Percentiles rank a stretch among this genome's conserved stretches.
Evolutionary conservation across 1,139 yeast genomes (phyloP).

Genomic region (Candida freyschussii): DNA sequence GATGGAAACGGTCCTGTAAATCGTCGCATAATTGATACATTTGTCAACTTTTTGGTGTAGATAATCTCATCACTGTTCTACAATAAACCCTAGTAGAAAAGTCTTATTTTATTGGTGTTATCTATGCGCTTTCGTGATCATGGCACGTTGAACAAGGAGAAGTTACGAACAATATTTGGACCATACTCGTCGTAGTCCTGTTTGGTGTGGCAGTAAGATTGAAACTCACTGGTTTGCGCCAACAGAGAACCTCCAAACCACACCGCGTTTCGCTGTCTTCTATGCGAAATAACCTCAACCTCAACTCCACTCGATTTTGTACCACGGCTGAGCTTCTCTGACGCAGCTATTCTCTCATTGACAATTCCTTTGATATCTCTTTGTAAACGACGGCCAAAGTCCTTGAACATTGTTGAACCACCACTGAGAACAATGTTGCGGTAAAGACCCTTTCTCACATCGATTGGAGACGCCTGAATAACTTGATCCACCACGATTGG

Average conservation of each 20-base stretch:
- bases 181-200: constrained; percentile 97
- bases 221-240: constrained; percentile 96
- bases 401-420: constrained; percentile 98
- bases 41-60: too few relatives aligned
- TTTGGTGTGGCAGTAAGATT: constrained; percentile 94
- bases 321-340: constrained; percentile 71
- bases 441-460: constrained; percentile 94
- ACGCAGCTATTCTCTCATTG: constrained; percentile 78
- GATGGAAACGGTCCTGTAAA: too few relatives aligned
- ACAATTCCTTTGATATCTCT: constrained; percentile 87
- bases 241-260: constrained; percentile 98
- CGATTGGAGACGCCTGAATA: constrained; percentile 93
- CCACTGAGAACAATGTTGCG: constrained; percentile 93
- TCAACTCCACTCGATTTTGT: constrained; percentile 93
- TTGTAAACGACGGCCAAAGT: constrained; percentile 95
- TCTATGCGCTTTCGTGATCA: too few relatives aligned
- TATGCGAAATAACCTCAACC: constrained; percentile 94
- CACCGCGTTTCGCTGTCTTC: constrained; percentile 96
- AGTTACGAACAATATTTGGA: constrained; percentile 94
- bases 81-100: too few relatives aligned
- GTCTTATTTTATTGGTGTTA: too few relatives aligned
- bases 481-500: constrained; percentile 94
- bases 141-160: constrained; percentile 88
- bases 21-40: too few relatives aligned
- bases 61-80: too few relatives aligned